Evolutionary conservation across 164 flowering plant genomes (phyloP).

Genomic region (Nelumbo lutea): DNA sequence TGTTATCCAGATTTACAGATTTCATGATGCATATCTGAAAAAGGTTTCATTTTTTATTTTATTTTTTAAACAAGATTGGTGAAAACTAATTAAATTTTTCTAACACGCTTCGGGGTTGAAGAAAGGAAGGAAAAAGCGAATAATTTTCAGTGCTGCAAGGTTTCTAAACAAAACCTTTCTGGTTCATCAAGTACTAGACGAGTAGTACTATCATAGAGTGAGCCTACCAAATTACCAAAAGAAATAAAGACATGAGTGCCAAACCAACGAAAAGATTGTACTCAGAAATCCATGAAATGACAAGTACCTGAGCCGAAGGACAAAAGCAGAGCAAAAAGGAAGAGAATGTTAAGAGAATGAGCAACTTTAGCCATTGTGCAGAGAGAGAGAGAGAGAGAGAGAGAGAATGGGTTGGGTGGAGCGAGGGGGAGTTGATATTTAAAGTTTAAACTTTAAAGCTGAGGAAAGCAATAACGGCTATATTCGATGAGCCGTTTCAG

Average conservation of each 20-base stretch:
- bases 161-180: no score
- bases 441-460: not conserved
- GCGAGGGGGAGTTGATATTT: not conserved
- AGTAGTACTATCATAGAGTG: no score
- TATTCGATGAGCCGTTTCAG: not conserved
- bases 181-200: no score
- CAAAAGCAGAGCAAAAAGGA: slow-evolving; percentile 23
- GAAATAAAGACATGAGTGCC: no score
- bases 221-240: no score
- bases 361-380: slow-evolving; percentile 16
- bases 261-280: no score
- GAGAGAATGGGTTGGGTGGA: not conserved
- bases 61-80: no score
- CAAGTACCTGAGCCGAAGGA: slow-evolving; percentile 35
- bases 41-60: not conserved
- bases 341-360: slow-evolving; percentile 10
- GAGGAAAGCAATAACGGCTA: not conserved
- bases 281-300: not conserved
- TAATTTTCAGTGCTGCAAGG: no score
- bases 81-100: no score
- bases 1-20: not conserved
- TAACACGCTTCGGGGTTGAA: not conserved
- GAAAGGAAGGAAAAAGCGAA: not conserved
- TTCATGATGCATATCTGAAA: not conserved
- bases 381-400: not conserved